Percentiles rank a stretch among this genome's conserved stretches.
phyloP scores from a whole-genome alignment of 1,139 yeast species.

The Meyerozyma athensensis region DNA sequence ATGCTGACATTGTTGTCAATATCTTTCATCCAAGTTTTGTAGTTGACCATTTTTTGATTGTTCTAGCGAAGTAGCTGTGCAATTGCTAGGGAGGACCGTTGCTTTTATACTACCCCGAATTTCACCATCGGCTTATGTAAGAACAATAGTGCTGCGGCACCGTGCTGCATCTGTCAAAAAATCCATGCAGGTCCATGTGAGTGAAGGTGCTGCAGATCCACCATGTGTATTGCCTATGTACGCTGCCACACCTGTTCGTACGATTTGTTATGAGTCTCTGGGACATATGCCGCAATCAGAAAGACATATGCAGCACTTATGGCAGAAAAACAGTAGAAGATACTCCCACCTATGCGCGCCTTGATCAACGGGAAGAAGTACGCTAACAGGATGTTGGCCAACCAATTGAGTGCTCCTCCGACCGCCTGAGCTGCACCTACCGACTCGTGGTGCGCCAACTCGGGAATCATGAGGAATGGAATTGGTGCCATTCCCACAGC shows the following conservation, averaged over 20 bases:
- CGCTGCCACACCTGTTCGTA: conserved; percentile 28
- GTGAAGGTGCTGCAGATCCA: conserved; percentile 1
- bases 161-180: not conserved
- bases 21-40: conserved; percentile 51
- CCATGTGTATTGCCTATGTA: not conserved
- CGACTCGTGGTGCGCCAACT: conserved; percentile 17
- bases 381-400: conserved; percentile 17
- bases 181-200: conserved; percentile 1
- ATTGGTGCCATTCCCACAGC: conserved; percentile 20
- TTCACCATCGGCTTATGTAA: conserved; percentile 4
- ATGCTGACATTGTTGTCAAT: conserved; percentile 49
- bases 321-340: conserved; percentile 26
- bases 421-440: conserved; percentile 19
- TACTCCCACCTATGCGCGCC: conserved; percentile 22
- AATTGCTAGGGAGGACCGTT: not conserved
- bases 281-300: conserved; percentile 21
- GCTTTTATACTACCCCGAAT: not conserved
- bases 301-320: conserved; percentile 19
- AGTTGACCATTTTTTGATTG: conserved; percentile 33
- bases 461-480: conserved; percentile 28
- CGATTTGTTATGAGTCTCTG: conserved; percentile 30
- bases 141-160: not conserved
- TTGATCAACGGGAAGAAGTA: conserved; percentile 25
- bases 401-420: conserved; percentile 21
- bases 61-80: not conserved